Conservation (phyloP, 2,329 filamentous ascomycete species). For the Trichoderma pleuroti region DNA sequence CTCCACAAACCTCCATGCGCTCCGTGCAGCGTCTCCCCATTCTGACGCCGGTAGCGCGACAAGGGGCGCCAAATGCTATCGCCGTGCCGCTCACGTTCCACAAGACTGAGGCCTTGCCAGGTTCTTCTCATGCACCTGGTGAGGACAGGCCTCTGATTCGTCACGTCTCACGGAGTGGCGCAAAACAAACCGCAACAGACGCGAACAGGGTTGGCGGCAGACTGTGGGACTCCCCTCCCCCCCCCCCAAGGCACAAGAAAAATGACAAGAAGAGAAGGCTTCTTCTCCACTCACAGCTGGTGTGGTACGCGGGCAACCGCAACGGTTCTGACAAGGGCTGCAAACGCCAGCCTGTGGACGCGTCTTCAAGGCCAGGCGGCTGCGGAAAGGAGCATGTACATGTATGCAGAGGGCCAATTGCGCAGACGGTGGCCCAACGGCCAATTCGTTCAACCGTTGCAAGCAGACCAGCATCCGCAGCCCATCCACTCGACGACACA, state of each 20-base stretch:
- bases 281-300: slow-evolving; percentile 2
- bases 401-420: background rate
- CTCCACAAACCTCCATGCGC: slow-evolving; percentile 15
- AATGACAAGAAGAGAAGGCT: slow-evolving; percentile 5
- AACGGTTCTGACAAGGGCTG: background rate
- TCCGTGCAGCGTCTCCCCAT: slow-evolving; percentile 16
- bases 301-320: slow-evolving; percentile 2
- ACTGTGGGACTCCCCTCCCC: slow-evolving; percentile 5
- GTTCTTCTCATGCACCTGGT: slow-evolving; percentile 1
- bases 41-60: slow-evolving; percentile 20
- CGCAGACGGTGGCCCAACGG: background rate
- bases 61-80: slow-evolving; percentile 15
- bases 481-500: background rate
- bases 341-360: background rate
- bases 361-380: background rate
- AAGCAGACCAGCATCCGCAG: background rate
- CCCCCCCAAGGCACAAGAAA: background rate
- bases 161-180: slow-evolving; percentile 8
- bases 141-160: background rate
- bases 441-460: background rate
- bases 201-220: slow-evolving; percentile 16
- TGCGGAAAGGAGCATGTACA: background rate
- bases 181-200: slow-evolving; percentile 15
- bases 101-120: slow-evolving; percentile 10
- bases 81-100: slow-evolving; percentile 19